These are phyloP conservation scores for Linaria vulgaris DNA, from an alignment of 257 asterid genomes.

Conservation along the genomic window DNA sequence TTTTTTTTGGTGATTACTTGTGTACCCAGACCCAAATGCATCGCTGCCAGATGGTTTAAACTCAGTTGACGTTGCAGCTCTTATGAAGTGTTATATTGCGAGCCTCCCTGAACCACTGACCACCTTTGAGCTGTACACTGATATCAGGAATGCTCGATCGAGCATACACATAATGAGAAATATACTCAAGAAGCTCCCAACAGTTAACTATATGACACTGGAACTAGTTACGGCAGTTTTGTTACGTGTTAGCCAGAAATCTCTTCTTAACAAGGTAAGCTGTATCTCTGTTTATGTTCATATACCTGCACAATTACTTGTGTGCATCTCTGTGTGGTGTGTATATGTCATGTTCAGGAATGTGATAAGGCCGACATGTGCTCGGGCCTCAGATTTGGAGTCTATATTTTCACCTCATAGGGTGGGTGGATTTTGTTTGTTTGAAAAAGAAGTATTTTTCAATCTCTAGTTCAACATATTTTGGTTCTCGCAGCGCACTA, in stretches of 20 bases:
- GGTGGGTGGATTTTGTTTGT: neutral
- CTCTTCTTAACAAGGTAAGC: conserved; percentile 74
- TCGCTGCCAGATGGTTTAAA: conserved; percentile 66
- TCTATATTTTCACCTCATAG: neutral
- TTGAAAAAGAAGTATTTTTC: neutral
- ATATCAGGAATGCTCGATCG: conserved; percentile 70
- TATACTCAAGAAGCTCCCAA: conserved; percentile 73
- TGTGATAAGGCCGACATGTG: conserved; percentile 3
- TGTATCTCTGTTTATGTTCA: conserved; percentile 12
- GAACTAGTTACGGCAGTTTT: conserved; percentile 83
- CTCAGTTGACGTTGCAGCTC: conserved; percentile 76
- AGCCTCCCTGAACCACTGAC: conserved; percentile 89
- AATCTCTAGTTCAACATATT: neutral
- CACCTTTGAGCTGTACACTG: conserved; percentile 69
- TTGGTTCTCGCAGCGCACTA: neutral
- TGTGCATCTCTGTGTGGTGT: neutral
- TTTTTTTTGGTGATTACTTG: conserved; percentile 11
- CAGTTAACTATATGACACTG: conserved; percentile 85
- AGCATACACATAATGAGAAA: conserved; percentile 63
- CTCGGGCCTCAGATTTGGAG: conserved; percentile 9
- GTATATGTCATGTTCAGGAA: neutral
- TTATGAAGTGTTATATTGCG: conserved; percentile 79
- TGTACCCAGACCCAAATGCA: conserved; percentile 60
- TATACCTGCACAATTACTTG: conserved; percentile 1
- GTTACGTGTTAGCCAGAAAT: conserved; percentile 77